These are phyloP conservation scores for Cystofilobasidium macerans DNA, from an alignment of 768 basidiomycete genomes.

Conservation along the genomic window DNA sequence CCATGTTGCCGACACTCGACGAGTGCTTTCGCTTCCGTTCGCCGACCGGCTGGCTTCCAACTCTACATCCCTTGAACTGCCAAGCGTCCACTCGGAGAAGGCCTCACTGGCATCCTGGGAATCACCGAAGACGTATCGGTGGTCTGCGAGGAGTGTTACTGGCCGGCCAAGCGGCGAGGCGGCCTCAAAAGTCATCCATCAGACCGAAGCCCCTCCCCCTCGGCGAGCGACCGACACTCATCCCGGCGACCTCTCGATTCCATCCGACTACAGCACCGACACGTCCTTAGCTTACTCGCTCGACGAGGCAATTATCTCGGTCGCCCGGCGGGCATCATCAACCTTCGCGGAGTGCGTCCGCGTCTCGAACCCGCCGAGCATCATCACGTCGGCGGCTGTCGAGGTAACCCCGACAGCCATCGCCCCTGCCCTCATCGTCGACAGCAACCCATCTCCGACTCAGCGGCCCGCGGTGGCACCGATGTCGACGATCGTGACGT, in stretches of 20 bases:
- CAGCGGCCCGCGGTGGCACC: no score
- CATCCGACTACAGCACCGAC: not conserved
- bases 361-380: not conserved
- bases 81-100: no score
- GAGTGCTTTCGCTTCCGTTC: no score
- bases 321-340: not conserved
- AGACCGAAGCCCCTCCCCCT: not conserved
- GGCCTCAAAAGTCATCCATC: not conserved
- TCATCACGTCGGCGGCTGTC: not conserved
- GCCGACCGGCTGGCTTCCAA: no score
- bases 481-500: no score
- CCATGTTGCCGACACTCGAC: no score
- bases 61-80: no score
- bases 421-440: no score
- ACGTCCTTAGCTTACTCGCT: not conserved
- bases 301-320: not conserved
- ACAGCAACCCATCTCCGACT: no score
- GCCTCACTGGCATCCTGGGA: conserved; percentile 1
- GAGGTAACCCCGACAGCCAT: no score
- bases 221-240: not conserved
- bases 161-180: not conserved
- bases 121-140: not conserved
- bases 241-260: no score
- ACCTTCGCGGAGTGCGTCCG: not conserved
- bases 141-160: not conserved